A percentile compares a stretch with the other conserved stretches of the same genome.
These are phyloP conservation scores for Tuber microsphaerosporum DNA, from an alignment of 495 filamentous ascomycete species.

Conservation along the genomic window DNA sequence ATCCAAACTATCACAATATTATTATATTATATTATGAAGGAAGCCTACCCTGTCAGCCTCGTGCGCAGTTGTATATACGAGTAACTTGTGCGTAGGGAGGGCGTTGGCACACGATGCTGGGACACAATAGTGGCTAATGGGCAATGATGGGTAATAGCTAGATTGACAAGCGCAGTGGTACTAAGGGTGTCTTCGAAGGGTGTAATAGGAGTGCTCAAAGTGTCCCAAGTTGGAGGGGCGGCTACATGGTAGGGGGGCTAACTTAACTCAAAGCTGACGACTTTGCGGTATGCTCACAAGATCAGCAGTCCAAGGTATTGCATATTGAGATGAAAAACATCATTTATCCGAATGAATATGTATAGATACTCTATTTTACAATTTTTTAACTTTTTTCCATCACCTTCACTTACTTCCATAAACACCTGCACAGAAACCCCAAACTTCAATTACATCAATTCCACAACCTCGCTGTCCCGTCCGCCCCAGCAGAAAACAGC, in stretches of 20 bases:
- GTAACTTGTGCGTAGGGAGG: no score
- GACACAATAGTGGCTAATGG: no score
- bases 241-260: neutral
- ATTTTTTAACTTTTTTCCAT: neutral
- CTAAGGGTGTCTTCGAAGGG: no score
- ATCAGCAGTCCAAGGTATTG: neutral
- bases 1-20: no score
- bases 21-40: no score
- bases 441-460: constrained; percentile 28
- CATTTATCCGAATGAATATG: neutral
- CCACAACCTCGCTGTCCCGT: constrained; percentile 82
- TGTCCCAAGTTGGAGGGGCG: no score
- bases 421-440: neutral
- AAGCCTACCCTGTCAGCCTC: no score
- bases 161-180: no score
- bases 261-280: neutral
- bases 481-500: constrained; percentile 87
- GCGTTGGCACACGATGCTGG: no score
- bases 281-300: neutral
- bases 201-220: no score
- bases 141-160: no score
- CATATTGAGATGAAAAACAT: neutral
- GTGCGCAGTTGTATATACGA: no score
- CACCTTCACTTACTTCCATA: neutral
- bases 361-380: neutral